These are phyloP conservation scores for Lepiota venenata DNA, from an alignment of 768 basidiomycete species.

Conservation along the genomic window DNA sequence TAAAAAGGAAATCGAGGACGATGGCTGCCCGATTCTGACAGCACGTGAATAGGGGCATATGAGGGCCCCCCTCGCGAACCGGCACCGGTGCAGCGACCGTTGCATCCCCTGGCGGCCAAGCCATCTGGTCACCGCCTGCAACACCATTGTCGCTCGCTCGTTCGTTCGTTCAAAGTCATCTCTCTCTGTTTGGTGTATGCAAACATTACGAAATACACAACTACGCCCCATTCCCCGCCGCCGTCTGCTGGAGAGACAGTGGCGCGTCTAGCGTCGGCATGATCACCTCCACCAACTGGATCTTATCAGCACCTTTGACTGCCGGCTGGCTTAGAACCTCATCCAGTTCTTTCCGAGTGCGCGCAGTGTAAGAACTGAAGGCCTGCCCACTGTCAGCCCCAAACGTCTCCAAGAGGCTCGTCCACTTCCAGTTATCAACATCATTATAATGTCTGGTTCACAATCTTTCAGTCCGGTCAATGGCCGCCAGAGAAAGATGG, in stretches of 20 bases:
- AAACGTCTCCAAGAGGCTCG: constrained; percentile 55
- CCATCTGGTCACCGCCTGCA: constrained; percentile 3
- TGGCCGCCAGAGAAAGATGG: not conserved
- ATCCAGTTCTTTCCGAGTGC: constrained; percentile 64
- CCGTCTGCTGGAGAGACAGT: constrained; percentile 50
- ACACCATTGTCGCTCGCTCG: not conserved
- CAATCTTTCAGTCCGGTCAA: not conserved
- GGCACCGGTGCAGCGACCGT: too few species aligned
- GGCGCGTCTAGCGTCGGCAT: constrained; percentile 78
- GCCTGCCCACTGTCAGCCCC: constrained; percentile 48
- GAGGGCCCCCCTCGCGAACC: too few species aligned
- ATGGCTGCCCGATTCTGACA: constrained; percentile 19
- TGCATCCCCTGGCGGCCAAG: not conserved
- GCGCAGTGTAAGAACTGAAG: constrained; percentile 63
- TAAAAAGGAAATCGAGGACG: constrained; percentile 24
- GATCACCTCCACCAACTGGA: constrained; percentile 78
- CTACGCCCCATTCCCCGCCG: constrained; percentile 51
- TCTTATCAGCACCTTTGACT: constrained; percentile 62
- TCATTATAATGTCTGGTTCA: constrained; percentile 72
- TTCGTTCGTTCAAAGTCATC: not conserved
- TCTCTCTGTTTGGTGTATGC: not conserved
- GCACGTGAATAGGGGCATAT: not conserved
- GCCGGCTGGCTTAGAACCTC: constrained; percentile 56
- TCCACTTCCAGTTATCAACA: constrained; percentile 78
- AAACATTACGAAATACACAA: constrained; percentile 25